Conservation (phyloP, 2,329 filamentous ascomycete genomes). For the Ophioceras dolichostomum region DNA sequence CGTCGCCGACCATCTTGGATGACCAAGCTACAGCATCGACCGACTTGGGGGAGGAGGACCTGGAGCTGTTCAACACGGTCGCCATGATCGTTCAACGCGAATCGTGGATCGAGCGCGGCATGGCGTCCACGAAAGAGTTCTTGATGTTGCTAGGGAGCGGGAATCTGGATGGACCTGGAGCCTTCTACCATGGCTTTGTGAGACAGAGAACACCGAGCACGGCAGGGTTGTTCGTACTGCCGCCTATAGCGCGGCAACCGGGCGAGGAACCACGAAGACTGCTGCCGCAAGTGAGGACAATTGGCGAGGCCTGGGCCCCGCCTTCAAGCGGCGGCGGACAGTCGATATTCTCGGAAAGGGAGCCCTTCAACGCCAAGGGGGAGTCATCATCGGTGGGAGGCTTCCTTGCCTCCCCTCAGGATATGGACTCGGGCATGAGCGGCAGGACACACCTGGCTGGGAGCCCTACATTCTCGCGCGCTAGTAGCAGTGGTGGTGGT, state of each 20-base stretch:
- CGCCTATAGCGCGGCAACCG: constrained; percentile 14
- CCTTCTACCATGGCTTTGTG: constrained; percentile 27
- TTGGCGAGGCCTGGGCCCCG: constrained; percentile 26
- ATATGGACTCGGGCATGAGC: constrained; percentile 14
- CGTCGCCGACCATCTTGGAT: constrained; percentile 31
- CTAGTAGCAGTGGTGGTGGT: constrained; percentile 10
- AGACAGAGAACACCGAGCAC: constrained; percentile 22
- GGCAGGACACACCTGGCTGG: constrained; percentile 32
- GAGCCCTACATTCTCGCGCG: constrained; percentile 26
- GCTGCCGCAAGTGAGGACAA: constrained; percentile 23
- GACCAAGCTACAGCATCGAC: constrained; percentile 16
- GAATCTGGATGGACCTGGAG: constrained; percentile 20
- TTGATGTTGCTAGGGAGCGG: constrained; percentile 34
- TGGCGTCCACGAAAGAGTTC: constrained; percentile 35
- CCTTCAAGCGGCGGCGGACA: constrained; percentile 8
- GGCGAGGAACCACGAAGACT: constrained; percentile 23
- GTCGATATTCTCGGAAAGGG: constrained; percentile 12
- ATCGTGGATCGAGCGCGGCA: constrained; percentile 31
- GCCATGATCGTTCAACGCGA: constrained; percentile 32
- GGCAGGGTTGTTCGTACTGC: constrained; percentile 17
- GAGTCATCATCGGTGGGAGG: constrained; percentile 12
- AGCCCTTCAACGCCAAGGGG: constrained; percentile 14
- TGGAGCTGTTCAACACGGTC: constrained; percentile 27
- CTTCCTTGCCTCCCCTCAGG: constrained; percentile 18
- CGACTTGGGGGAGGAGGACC: constrained; percentile 31